A percentile compares a stretch with the other conserved stretches of the same genome.
These are phyloP conservation scores for Biscutella laevigata DNA, from an alignment of 441 rosid genomes.

Conservation along the genomic window DNA sequence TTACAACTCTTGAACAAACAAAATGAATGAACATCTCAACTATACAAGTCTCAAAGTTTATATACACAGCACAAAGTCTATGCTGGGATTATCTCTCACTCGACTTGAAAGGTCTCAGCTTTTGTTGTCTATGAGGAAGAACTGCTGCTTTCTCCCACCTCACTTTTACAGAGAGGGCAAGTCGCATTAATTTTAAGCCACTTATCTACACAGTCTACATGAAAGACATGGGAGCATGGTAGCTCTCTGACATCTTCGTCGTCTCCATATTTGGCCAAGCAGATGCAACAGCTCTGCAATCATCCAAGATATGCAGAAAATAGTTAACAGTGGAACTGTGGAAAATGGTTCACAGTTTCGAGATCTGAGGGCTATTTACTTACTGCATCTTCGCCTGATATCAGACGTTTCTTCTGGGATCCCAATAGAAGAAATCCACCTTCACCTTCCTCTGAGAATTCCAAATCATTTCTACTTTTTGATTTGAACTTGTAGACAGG, in stretches of 20 bases:
- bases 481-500: slow-evolving; percentile 58
- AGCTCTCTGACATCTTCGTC: slow-evolving; percentile 57
- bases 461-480: slow-evolving; percentile 36
- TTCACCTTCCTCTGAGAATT: slow-evolving; percentile 33
- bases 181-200: slow-evolving; percentile 67
- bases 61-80: slow-evolving; percentile 6
- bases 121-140: slow-evolving; percentile 20
- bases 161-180: slow-evolving; percentile 66
- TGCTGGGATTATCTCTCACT: not conserved
- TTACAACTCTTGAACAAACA: slow-evolving; percentile 7
- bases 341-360: too few relatives aligned
- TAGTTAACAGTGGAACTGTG: not conserved
- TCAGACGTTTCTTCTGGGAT: slow-evolving; percentile 49
- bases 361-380: slow-evolving; percentile 10
- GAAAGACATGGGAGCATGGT: slow-evolving; percentile 56
- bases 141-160: slow-evolving; percentile 42
- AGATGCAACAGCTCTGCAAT: slow-evolving; percentile 64
- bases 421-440: slow-evolving; percentile 58
- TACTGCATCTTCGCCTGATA: slow-evolving; percentile 76
- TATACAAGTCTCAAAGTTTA: slow-evolving; percentile 16
- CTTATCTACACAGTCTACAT: slow-evolving; percentile 62
- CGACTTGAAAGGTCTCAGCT: not conserved
- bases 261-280: slow-evolving; percentile 55
- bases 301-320: not conserved
- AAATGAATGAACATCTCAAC: slow-evolving; percentile 21